Conservation (phyloP, 176 grass and related monocot species). For the Paspalum notatum region DNA sequence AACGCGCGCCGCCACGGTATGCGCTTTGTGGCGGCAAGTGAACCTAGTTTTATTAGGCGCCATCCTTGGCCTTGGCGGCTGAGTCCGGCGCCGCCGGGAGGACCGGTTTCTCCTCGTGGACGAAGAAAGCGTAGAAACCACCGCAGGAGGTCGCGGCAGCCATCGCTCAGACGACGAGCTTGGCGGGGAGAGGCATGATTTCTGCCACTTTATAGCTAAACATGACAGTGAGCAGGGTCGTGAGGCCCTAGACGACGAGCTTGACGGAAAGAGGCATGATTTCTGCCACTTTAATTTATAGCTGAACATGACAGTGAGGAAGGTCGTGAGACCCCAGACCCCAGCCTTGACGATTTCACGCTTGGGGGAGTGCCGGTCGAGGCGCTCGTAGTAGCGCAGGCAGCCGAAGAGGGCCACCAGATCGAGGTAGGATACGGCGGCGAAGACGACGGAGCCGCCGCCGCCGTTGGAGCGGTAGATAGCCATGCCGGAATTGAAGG, state of each 20-base stretch:
- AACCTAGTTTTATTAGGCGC: neutral
- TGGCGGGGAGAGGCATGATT: constrained; percentile 46
- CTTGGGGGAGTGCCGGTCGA: too few relatives aligned
- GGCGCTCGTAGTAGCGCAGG: too few relatives aligned
- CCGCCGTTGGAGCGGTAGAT: too few relatives aligned
- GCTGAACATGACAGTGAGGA: too few relatives aligned
- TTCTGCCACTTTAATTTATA: too few relatives aligned
- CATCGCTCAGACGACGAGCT: constrained; percentile 46
- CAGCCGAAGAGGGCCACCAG: too few relatives aligned
- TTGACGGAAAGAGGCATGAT: too few relatives aligned
- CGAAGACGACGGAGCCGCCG: too few relatives aligned
- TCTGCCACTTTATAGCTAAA: constrained; percentile 10
- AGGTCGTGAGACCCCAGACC: too few relatives aligned
- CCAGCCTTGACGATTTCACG: too few relatives aligned
- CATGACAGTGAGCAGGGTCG: neutral
- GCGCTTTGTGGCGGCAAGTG: neutral
- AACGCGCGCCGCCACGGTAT: neutral
- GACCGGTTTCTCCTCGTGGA: constrained; percentile 29
- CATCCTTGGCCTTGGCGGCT: neutral
- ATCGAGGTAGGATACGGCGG: too few relatives aligned
- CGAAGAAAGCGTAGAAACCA: constrained; percentile 58
- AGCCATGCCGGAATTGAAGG: too few relatives aligned
- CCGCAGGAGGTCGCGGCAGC: constrained; percentile 34
- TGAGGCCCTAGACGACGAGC: neutral
- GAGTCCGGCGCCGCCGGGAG: neutral